phyloP scores from a whole-genome alignment of 2,329 filamentous ascomycete species.

The Onygenales sp. region DNA sequence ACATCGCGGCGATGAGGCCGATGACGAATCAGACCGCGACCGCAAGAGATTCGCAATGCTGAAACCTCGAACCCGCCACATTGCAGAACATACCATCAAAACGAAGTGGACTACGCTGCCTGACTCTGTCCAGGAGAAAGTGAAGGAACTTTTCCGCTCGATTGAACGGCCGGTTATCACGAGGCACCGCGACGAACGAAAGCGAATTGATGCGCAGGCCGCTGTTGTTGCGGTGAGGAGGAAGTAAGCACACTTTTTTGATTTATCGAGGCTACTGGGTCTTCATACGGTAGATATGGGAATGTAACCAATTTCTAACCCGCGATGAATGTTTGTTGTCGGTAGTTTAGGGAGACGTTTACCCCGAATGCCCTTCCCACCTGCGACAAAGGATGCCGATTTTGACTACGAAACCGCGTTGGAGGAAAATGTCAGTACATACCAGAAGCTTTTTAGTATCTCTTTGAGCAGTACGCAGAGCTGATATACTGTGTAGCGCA shows the following conservation, averaged over 20 bases:
- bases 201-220: conserved; percentile 32
- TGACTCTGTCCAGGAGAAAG: conserved; percentile 32
- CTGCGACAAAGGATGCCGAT: conserved; percentile 29
- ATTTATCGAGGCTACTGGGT: neutral
- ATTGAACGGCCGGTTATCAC: conserved; percentile 35
- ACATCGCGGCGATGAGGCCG: conserved; percentile 2
- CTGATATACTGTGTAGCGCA: conserved; percentile 17
- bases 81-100: conserved; percentile 35
- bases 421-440: conserved; percentile 30
- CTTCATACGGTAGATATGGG: neutral
- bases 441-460: neutral
- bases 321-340: neutral
- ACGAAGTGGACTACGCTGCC: conserved; percentile 38
- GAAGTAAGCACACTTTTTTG: conserved; percentile 24
- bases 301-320: neutral
- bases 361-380: conserved; percentile 38
- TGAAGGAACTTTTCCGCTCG: conserved; percentile 32
- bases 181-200: conserved; percentile 32
- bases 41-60: conserved; percentile 29
- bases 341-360: conserved; percentile 30
- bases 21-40: conserved; percentile 9
- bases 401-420: conserved; percentile 37
- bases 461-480: conserved; percentile 4
- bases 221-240: conserved; percentile 32
- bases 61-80: conserved; percentile 30